These are phyloP conservation scores for Brassica carinata DNA, from an alignment of 345 rosid species.

Conservation along the genomic window DNA sequence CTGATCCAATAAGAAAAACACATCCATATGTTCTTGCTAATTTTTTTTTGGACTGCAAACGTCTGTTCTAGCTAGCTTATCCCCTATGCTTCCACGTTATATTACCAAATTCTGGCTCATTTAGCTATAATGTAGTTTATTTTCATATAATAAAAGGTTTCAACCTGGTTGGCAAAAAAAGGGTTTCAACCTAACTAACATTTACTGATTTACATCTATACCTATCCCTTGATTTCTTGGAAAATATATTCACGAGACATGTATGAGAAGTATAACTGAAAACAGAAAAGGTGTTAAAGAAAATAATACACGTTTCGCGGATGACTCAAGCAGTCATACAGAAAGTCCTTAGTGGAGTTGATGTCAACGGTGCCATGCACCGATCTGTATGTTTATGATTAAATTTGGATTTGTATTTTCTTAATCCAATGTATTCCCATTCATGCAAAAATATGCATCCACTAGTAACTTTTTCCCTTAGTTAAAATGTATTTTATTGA, in stretches of 20 bases:
- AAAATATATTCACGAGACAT: constrained; percentile 7
- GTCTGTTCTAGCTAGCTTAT: too few relatives aligned
- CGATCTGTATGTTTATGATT: neutral
- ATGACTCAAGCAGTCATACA: constrained; percentile 8
- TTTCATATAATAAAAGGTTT: neutral
- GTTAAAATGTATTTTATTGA: neutral
- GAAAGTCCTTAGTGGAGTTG: constrained; percentile 12
- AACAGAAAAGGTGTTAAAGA: neutral
- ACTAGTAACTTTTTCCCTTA: neutral
- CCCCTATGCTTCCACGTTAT: neutral
- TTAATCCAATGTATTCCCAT: neutral
- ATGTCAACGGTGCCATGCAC: constrained; percentile 19
- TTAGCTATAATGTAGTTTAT: neutral
- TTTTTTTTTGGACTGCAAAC: too few relatives aligned
- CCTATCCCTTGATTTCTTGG: neutral
- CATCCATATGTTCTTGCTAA: too few relatives aligned
- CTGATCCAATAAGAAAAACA: too few relatives aligned
- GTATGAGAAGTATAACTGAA: constrained; percentile 3
- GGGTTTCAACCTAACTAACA: neutral
- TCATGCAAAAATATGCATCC: constrained; percentile 11
- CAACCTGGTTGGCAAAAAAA: neutral
- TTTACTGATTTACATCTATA: neutral
- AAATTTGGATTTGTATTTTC: neutral
- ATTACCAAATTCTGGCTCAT: neutral
- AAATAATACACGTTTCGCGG: neutral